phyloP scores from a whole-genome alignment of 1,139 yeast species.

The Insectozyma bohioensis region DNA sequence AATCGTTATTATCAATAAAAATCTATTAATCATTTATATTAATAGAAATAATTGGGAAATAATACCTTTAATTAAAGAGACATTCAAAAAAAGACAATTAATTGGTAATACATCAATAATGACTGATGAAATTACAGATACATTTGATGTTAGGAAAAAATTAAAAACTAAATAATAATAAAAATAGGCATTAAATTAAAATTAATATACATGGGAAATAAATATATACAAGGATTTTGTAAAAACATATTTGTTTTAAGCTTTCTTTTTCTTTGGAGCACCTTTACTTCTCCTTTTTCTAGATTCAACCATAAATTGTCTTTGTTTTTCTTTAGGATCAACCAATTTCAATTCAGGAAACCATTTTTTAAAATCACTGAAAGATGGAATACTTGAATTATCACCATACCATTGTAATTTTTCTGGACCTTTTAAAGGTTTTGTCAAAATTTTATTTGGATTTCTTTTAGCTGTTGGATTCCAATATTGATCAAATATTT shows the following conservation, averaged over 20 bases:
- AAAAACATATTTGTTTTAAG: slow-evolving; percentile 11
- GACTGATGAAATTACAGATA: slow-evolving; percentile 31
- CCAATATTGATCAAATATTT: slow-evolving; percentile 34
- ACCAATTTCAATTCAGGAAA: slow-evolving; percentile 60
- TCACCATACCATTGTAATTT: slow-evolving; percentile 75
- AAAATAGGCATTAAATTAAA: background rate
- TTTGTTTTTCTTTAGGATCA: slow-evolving; percentile 73
- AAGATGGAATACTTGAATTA: slow-evolving; percentile 62
- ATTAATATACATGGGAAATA: slow-evolving; percentile 2
- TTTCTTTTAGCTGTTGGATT: slow-evolving; percentile 74
- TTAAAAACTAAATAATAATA: slow-evolving; percentile 16
- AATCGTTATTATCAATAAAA: background rate
- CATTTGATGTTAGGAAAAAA: slow-evolving; percentile 24
- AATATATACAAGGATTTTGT: slow-evolving; percentile 11
- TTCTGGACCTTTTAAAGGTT: slow-evolving; percentile 74
- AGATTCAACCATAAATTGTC: slow-evolving; percentile 62
- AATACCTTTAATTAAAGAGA: background rate
- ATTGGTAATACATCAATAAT: slow-evolving; percentile 11
- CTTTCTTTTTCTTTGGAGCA: slow-evolving; percentile 75
- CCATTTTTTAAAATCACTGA: slow-evolving; percentile 56
- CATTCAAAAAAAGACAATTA: slow-evolving; percentile 5
- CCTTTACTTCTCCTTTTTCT: slow-evolving; percentile 90
- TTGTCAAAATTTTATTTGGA: slow-evolving; percentile 72
- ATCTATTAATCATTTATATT: background rate
- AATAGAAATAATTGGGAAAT: background rate